These are phyloP conservation scores for Betula pendula DNA, from an alignment of 306 rosid species.

Conservation along the genomic window DNA sequence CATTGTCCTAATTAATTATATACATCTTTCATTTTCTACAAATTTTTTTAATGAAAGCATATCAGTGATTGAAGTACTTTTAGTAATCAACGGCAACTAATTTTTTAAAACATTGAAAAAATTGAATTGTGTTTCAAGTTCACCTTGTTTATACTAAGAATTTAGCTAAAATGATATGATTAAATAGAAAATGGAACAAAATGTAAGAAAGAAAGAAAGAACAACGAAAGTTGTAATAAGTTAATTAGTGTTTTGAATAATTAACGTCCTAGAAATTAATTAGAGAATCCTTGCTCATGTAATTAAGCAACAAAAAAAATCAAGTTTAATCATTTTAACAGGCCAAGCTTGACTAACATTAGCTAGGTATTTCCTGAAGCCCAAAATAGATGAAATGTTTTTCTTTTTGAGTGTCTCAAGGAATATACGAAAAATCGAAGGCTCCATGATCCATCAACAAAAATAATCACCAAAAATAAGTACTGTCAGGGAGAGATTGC, in stretches of 20 bases:
- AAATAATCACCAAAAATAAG: neutral
- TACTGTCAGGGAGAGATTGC: conserved; percentile 30
- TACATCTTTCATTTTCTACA: too few relatives aligned
- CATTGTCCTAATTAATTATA: too few relatives aligned
- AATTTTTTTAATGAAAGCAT: too few relatives aligned
- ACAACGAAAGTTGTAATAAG: neutral
- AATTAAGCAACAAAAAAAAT: neutral
- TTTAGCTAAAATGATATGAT: too few relatives aligned
- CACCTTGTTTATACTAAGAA: neutral
- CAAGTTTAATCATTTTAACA: neutral
- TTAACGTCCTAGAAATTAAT: too few relatives aligned
- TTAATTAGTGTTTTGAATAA: too few relatives aligned
- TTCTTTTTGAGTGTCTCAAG: too few relatives aligned
- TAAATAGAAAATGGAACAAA: too few relatives aligned
- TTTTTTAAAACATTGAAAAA: neutral
- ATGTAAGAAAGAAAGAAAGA: neutral
- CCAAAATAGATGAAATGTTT: neutral
- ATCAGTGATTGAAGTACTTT: too few relatives aligned
- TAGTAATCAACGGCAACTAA: neutral
- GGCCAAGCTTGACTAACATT: neutral
- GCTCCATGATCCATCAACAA: conserved; percentile 17
- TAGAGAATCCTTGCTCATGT: neutral
- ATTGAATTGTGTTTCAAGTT: neutral
- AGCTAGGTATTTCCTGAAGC: neutral
- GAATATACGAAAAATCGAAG: neutral